Evolutionary conservation across 768 basidiomycete species (phyloP).

Genomic region (Rubroboletus satanas): DNA sequence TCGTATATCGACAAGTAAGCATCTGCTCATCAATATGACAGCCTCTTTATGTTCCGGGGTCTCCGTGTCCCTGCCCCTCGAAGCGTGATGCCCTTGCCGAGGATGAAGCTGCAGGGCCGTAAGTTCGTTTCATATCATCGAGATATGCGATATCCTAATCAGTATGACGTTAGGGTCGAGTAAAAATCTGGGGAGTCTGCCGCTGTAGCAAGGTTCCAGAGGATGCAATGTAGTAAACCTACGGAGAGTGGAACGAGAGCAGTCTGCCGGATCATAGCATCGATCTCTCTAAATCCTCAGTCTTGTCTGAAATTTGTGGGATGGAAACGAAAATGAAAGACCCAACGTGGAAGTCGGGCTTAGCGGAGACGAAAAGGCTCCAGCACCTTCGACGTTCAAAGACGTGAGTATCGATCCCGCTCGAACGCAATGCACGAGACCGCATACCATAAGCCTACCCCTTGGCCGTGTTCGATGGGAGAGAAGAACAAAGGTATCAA

Average conservation of each 20-base stretch:
- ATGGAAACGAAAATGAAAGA: constrained; percentile 38
- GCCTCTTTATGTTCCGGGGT: no score
- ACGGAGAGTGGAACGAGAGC: not conserved
- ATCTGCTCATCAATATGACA: no score
- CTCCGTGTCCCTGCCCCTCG: no score
- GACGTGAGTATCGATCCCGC: constrained; percentile 6
- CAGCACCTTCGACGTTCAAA: constrained; percentile 44
- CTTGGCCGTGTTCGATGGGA: not conserved
- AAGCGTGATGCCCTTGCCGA: no score
- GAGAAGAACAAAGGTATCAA: constrained; percentile 29
- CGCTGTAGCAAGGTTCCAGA: not conserved
- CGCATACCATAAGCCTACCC: constrained; percentile 33
- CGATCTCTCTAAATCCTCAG: not conserved
- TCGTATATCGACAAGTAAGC: no score
- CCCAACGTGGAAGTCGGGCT: constrained; percentile 59
- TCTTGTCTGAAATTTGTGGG: not conserved
- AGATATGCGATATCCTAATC: not conserved
- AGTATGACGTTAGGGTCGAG: not conserved
- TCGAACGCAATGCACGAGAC: not conserved
- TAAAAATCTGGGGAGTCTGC: no score
- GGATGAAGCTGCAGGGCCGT: not conserved
- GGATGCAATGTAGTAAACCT: not conserved
- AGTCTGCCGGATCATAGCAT: not conserved
- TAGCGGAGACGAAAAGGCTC: constrained; percentile 67
- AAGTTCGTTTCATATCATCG: not conserved